These are phyloP conservation scores for Naumovozyma castellii DNA, from an alignment of 805 yeast genomes.

Conservation along the genomic window DNA sequence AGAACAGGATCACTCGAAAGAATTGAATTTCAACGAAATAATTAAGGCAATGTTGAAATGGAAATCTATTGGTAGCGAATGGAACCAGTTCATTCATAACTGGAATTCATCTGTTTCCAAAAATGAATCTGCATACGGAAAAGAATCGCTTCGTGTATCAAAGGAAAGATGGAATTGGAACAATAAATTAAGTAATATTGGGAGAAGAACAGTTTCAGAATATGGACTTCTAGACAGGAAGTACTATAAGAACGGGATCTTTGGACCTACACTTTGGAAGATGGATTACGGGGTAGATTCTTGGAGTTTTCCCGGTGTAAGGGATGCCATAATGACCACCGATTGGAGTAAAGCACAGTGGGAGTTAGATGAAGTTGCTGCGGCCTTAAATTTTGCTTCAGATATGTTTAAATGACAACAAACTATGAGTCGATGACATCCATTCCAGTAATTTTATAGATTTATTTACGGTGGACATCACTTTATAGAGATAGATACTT, in stretches of 20 bases:
- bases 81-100: constrained; percentile 43
- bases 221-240: constrained; percentile 41
- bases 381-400: constrained; percentile 23
- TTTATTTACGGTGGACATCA: too few species aligned
- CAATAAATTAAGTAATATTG: constrained; percentile 44
- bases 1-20: constrained; percentile 11
- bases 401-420: constrained; percentile 13
- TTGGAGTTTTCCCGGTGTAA: constrained; percentile 63
- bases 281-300: constrained; percentile 28
- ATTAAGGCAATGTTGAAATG: constrained; percentile 32
- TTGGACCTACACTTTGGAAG: constrained; percentile 57
- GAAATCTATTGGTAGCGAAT: constrained; percentile 35
- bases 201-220: constrained; percentile 38
- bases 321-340: constrained; percentile 51
- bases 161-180: constrained; percentile 73
- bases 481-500: too few species aligned
- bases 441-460: too few species aligned
- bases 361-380: constrained; percentile 38
- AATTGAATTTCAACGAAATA: constrained; percentile 25
- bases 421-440: too few species aligned
- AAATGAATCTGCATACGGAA: constrained; percentile 35
- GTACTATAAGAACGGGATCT: constrained; percentile 59
- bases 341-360: constrained; percentile 46
- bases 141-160: constrained; percentile 60
- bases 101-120: constrained; percentile 38